A percentile compares a stretch with the other conserved stretches of the same genome.
These are phyloP conservation scores for Arthrinium phaeospermum DNA, from an alignment of 2,329 filamentous ascomycete species.

Conservation along the genomic window DNA sequence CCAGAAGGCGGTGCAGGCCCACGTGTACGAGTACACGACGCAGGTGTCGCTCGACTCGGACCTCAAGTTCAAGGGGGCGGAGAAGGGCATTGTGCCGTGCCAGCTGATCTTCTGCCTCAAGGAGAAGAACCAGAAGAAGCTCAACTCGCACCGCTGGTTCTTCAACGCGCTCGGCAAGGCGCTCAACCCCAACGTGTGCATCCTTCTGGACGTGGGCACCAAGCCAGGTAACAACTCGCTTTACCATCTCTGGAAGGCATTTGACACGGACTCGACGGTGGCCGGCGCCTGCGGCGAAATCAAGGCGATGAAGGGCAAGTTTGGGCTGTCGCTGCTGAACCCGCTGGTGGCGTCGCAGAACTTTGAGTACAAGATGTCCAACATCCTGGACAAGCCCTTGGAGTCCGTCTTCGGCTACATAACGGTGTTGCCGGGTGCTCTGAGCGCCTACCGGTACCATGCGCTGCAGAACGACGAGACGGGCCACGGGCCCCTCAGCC, in stretches of 20 bases:
- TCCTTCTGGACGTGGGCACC: slow-evolving; percentile 94
- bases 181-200: slow-evolving; percentile 94
- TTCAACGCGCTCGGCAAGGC: slow-evolving; percentile 97
- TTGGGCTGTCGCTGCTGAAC: slow-evolving; percentile 87
- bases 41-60: slow-evolving; percentile 96
- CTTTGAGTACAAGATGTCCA: slow-evolving; percentile 99
- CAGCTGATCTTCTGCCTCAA: slow-evolving; percentile 99
- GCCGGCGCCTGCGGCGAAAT: slow-evolving; percentile 98
- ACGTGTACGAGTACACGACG: slow-evolving; percentile 98
- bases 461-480: slow-evolving; percentile 97
- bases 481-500: slow-evolving; percentile 88
- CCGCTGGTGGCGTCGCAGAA: slow-evolving; percentile 96
- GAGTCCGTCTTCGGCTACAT: slow-evolving; percentile 99
- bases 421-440: slow-evolving; percentile 92
- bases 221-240: slow-evolving; percentile 86
- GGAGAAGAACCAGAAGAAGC: slow-evolving; percentile 95
- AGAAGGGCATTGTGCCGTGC: slow-evolving; percentile 97
- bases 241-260: slow-evolving; percentile 99
- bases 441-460: slow-evolving; percentile 96
- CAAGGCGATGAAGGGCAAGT: slow-evolving; percentile 91
- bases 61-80: slow-evolving; percentile 97
- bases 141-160: slow-evolving; percentile 99
- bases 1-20: slow-evolving; percentile 90
- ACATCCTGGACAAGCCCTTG: slow-evolving; percentile 96
- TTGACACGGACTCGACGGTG: slow-evolving; percentile 96